phyloP scores from a whole-genome alignment of 2,329 filamentous ascomycete species.

The Colletotrichum abscissum region DNA sequence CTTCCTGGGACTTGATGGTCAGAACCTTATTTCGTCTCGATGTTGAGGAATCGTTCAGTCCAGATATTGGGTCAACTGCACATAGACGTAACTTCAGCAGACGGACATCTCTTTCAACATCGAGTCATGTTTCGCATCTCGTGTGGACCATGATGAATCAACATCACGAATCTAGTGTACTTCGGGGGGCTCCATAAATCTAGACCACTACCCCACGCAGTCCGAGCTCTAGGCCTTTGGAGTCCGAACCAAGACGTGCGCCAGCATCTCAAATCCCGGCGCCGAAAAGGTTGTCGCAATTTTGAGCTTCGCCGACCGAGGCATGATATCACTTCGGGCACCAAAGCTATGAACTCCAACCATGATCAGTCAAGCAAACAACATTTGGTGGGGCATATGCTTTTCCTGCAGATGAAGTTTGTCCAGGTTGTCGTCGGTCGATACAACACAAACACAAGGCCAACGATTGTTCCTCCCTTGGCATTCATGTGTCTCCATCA shows the following conservation, averaged over 20 bases:
- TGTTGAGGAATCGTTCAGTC: too few species aligned
- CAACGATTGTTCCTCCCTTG: not conserved
- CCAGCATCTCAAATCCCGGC: too few species aligned
- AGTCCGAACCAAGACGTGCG: not conserved
- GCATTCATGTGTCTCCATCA: not conserved
- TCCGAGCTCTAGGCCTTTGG: not conserved
- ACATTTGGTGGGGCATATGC: not conserved
- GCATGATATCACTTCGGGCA: not conserved
- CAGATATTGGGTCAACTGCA: too few species aligned
- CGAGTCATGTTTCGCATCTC: not conserved
- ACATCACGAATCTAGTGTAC: not conserved
- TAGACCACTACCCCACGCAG: not conserved
- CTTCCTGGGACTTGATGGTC: too few species aligned
- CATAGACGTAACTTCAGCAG: too few species aligned
- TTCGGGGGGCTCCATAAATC: not conserved
- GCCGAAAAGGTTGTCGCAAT: not conserved
- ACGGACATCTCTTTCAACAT: too few species aligned
- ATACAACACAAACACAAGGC: not conserved
- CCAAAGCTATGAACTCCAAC: not conserved
- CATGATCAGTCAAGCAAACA: not conserved
- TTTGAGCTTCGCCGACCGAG: not conserved
- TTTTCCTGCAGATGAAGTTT: not conserved
- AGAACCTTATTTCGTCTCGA: not conserved
- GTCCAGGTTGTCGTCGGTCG: not conserved
- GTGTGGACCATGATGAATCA: not conserved